These are phyloP conservation scores for Cucurbitaria berberidis DNA, from an alignment of 2,329 filamentous ascomycete genomes.

Conservation along the genomic window DNA sequence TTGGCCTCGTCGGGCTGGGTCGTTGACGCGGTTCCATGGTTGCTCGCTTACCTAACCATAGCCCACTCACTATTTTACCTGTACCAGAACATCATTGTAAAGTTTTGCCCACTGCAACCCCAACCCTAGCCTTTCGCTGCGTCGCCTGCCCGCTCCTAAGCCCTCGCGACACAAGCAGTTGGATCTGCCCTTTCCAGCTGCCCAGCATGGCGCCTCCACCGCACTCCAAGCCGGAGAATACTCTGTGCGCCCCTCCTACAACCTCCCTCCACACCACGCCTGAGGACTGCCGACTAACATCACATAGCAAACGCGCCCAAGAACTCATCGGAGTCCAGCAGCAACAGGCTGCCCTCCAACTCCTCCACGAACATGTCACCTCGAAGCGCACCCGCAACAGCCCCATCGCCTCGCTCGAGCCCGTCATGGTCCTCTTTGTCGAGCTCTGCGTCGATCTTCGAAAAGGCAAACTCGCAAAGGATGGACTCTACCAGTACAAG, in stretches of 20 bases:
- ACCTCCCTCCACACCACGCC: too few relatives aligned
- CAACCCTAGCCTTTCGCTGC: conserved; percentile 25
- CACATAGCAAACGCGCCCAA: conserved; percentile 73
- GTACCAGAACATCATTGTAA: conserved; percentile 21
- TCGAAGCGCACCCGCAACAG: conserved; percentile 98
- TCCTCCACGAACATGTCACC: conserved; percentile 98
- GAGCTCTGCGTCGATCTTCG: conserved; percentile 96
- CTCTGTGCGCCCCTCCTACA: conserved; percentile 61
- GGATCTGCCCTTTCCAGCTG: conserved; percentile 33
- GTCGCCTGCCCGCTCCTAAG: conserved; percentile 38
- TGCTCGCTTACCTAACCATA: conserved; percentile 23
- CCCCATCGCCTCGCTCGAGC: conserved; percentile 93
- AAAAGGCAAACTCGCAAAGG: conserved; percentile 98
- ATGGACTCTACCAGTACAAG: conserved; percentile 99
- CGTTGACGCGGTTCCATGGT: not conserved
- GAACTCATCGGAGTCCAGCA: conserved; percentile 99
- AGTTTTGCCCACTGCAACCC: conserved; percentile 23
- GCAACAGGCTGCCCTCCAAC: conserved; percentile 85
- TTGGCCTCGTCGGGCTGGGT: not conserved
- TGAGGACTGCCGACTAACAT: conserved; percentile 12
- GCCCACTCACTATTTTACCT: conserved; percentile 25
- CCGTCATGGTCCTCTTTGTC: conserved; percentile 97
- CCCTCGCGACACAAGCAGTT: conserved; percentile 36
- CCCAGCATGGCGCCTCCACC: conserved; percentile 87
- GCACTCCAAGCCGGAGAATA: conserved; percentile 98